Percentiles rank a stretch among this genome's conserved stretches.
These are phyloP conservation scores for Gracilaria vermiculophylla DNA, from an alignment of 23 red algal genomes.

Conservation along the genomic window DNA sequence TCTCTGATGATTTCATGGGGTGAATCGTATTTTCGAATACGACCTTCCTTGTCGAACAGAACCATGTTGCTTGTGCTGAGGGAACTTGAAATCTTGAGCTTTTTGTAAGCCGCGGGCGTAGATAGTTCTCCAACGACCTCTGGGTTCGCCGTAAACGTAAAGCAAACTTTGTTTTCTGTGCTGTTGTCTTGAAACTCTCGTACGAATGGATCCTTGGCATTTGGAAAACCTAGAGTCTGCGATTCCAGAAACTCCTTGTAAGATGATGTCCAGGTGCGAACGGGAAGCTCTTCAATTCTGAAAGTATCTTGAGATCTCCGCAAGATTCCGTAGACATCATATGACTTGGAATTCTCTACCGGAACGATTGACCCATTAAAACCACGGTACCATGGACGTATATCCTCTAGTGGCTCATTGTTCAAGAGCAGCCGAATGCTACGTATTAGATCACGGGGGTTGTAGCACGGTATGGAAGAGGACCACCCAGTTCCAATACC, in stretches of 20 bases:
- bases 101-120: constrained; percentile 52
- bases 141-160: constrained; percentile 66
- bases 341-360: constrained; percentile 58
- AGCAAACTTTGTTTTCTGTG: constrained; percentile 84
- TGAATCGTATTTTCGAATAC: constrained; percentile 83
- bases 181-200: constrained; percentile 82
- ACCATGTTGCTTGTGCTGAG: constrained; percentile 93
- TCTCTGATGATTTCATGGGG: constrained; percentile 75
- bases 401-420: constrained; percentile 19
- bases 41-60: constrained; percentile 83
- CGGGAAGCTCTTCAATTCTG: constrained; percentile 80
- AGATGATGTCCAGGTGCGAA: constrained; percentile 86
- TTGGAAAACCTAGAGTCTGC: constrained; percentile 43
- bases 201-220: constrained; percentile 66
- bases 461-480: constrained; percentile 89
- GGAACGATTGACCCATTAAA: constrained; percentile 74
- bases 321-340: constrained; percentile 83
- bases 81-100: constrained; percentile 76
- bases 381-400: constrained; percentile 91
- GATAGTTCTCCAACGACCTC: neutral
- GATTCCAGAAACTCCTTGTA: constrained; percentile 99
- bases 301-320: constrained; percentile 37
- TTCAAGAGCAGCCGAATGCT: constrained; percentile 69
- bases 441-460: constrained; percentile 83
- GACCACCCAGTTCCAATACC: constrained; percentile 99